Evolutionary conservation across 352 stramenopile genomes (phyloP), one percentile per base, ranked within the genome.

Genomic region (Phytopythium montanum): DNA sequence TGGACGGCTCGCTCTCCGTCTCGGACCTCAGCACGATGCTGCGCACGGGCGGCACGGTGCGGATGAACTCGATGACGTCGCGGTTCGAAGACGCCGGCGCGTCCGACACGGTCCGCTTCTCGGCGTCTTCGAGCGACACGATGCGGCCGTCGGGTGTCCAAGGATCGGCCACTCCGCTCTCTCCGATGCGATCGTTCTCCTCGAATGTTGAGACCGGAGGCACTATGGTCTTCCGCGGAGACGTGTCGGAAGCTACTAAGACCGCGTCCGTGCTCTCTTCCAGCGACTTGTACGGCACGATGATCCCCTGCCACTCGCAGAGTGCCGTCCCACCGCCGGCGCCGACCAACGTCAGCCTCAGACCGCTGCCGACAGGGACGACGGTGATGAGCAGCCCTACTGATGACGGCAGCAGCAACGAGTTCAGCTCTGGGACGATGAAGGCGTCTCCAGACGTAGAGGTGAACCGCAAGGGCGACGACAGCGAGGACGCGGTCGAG

Each of bases 21-120:
- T 72, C 75, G 23, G 73, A 87, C 49, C 72, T 87, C 33, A 88
- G 76, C 63, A 88, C 76, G 25, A 90, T 90, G 81, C 66, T 90
- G 16, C 64, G 66, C 34, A 72, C 77, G 56, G 65, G 68, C 18
- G 67, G 60, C 14, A 51, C 70, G 39, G 42, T 65, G 16, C 58
- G 50, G 19, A 60, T 39, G 16, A 49, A 58, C 34, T 70, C 61
- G 23, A 54, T 61, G 25, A 26, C 46, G 0, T 73, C 62, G 28
- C 49, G 33, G 21, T 38, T 42, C 28, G 13, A 23, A 18, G 49
- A 55, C 4, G 59, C 64, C 23, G 55, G 57, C 13, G 62, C 56
- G 5, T 72, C 64, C 8, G 65, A 76, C 45, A 73, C 69, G 12
- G 60, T 75, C 33, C 64, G 64, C 18, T 75, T 71, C 34, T 76